Evolutionary conservation across 345 rosid genomes (phyloP).

Genomic region (Pseudoturritis turrita): DNA sequence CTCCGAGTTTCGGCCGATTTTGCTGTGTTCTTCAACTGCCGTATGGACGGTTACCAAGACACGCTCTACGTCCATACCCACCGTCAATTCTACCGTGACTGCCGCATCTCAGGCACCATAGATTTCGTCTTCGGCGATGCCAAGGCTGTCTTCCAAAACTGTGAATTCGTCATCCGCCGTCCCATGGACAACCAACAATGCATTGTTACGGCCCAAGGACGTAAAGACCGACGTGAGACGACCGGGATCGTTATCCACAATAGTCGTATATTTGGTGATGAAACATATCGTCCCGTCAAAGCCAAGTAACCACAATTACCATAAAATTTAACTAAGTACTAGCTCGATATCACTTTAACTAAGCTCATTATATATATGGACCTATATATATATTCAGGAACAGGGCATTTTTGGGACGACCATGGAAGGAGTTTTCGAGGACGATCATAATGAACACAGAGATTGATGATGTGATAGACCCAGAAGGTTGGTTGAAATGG

Average conservation of each 20-base stretch:
- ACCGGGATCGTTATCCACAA: constrained; percentile 63
- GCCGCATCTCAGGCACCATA: constrained; percentile 65
- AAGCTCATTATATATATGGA: not conserved
- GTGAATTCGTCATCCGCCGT: constrained; percentile 49
- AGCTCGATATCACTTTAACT: not conserved
- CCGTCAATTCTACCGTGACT: constrained; percentile 70
- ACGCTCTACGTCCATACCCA: constrained; percentile 67
- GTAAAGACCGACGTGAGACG: constrained; percentile 39
- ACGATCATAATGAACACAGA: constrained; percentile 55
- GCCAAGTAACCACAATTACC: constrained; percentile 13
- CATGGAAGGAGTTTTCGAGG: constrained; percentile 58
- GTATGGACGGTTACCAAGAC: constrained; percentile 58
- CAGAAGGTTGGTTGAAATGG: constrained; percentile 71
- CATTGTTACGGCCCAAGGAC: constrained; percentile 68
- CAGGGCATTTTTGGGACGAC: constrained; percentile 65
- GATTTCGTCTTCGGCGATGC: constrained; percentile 71
- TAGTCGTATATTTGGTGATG: constrained; percentile 47
- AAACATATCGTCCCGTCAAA: constrained; percentile 34
- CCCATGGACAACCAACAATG: constrained; percentile 49
- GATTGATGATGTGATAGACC: constrained; percentile 50
- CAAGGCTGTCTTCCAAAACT: constrained; percentile 59
- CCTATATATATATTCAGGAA: not conserved
- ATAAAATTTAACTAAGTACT: not conserved
- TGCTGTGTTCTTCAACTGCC: constrained; percentile 54
- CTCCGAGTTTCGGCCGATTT: constrained; percentile 49